Conservation (phyloP, 352 stramenopile species). For the Pythium dissimile region DNA sequence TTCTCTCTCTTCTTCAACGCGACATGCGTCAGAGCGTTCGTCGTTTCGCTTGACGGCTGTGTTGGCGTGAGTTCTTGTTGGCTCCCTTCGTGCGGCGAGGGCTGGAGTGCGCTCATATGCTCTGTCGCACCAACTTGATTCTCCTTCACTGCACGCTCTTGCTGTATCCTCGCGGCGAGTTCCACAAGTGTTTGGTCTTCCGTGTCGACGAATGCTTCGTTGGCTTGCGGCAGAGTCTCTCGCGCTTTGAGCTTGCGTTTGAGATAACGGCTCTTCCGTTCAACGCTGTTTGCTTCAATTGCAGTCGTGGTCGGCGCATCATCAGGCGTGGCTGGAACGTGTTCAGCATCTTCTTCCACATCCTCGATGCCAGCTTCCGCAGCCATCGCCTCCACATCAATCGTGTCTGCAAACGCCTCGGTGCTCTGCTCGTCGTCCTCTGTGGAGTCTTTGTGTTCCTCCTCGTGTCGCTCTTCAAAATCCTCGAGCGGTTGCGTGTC, state of each 20-base stretch:
- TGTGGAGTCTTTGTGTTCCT: neutral
- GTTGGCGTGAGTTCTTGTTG: conserved; percentile 47
- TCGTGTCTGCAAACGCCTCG: conserved; percentile 5
- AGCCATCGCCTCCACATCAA: neutral
- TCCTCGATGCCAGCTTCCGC: neutral
- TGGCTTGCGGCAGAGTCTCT: conserved; percentile 1
- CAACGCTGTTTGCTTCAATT: neutral
- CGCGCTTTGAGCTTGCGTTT: conserved; percentile 16
- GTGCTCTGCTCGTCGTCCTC: conserved; percentile 2
- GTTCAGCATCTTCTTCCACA: neutral
- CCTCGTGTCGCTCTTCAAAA: conserved; percentile 9
- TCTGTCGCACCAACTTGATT: neutral
- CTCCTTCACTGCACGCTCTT: conserved; percentile 5
- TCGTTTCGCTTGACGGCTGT: conserved; percentile 25
- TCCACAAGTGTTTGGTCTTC: conserved; percentile 19
- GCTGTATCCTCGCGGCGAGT: conserved; percentile 6
- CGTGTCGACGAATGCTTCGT: conserved; percentile 11
- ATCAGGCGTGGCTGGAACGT: neutral
- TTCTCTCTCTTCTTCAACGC: conserved; percentile 34
- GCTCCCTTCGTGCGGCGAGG: conserved; percentile 18
- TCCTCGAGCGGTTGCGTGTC: conserved; percentile 53
- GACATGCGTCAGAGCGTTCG: conserved; percentile 5
- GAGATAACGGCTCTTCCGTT: conserved; percentile 4
- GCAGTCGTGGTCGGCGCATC: neutral
- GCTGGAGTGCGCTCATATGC: neutral